Evolutionary conservation across 1,284 basidiomycete species (phyloP), one percentile per base, ranked within the genome.

Genomic region (Chondrostereum purpureum): DNA sequence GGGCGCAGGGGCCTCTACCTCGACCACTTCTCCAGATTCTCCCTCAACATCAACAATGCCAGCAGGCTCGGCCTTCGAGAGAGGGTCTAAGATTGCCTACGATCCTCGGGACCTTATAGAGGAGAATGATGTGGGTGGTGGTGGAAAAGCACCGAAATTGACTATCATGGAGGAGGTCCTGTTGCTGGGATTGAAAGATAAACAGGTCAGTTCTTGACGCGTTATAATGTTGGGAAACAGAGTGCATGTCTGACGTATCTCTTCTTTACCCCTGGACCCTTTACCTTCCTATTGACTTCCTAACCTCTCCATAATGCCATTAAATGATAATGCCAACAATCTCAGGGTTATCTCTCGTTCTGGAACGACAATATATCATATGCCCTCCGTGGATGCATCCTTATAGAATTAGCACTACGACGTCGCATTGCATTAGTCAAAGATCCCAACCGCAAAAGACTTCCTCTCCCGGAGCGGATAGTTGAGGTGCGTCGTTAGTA

Each of bases 281-380:
- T 12, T 41, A 13, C 20, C 41, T 13, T 37, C 42, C 16, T 8
- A 35, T 21, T 40, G 8, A n/a, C 43, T n/a, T 31, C 17, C 21
- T n/a, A n/a, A n/a, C n/a, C n/a, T n/a, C n/a, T n/a, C n/a, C n/a
- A n/a, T 40, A 12, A 24, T 18, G 34, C 16, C 24, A 20, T 3
- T 5, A 19, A 16, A 33, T 11, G 14, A 17, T 17, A n/a, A 11
- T 39, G 31, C 13, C 22, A 18, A 33, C 19, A 23, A 35, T 41
- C 47, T 0, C 55, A 92, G 87, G 92, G 91, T 35, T 94, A 94
- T 62, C 79, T 95, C 14, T 93, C 91, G 1, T 95, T 96, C 64
- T 95, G 91, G 92, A 97, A 97, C 64, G 93, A 97, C 71, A 96
- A 95, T 67, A 97, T 96, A 54, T 95, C 92, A 0, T 97, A 97